Evolutionary conservation across 164 flowering plant genomes (phyloP).

Genomic region (Malania oleifera): DNA sequence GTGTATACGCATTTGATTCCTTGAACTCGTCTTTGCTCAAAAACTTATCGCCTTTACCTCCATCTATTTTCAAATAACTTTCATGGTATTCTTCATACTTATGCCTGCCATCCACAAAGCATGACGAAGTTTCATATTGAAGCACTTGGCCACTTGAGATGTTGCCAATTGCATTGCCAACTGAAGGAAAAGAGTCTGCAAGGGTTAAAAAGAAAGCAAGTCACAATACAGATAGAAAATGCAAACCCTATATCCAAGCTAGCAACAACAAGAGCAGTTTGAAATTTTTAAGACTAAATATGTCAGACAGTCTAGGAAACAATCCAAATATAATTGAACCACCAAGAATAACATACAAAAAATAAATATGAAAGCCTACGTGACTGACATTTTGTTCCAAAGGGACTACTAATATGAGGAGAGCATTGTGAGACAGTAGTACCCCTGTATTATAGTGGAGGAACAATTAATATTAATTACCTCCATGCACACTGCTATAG

Average conservation of each 20-base stretch:
- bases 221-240: too few relatives aligned
- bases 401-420: too few relatives aligned
- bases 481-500: conserved; percentile 83
- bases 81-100: conserved; percentile 61
- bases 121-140: conserved; percentile 73
- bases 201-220: neutral
- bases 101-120: conserved; percentile 45
- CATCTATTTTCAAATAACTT: conserved; percentile 59
- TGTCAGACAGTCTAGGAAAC: too few relatives aligned
- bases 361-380: too few relatives aligned
- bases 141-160: conserved; percentile 56
- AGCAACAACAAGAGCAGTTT: too few relatives aligned
- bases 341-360: too few relatives aligned
- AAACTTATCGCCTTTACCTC: conserved; percentile 36
- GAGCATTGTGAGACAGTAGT: too few relatives aligned
- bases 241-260: too few relatives aligned
- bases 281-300: too few relatives aligned
- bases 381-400: neutral
- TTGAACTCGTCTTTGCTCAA: conserved; percentile 30
- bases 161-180: conserved; percentile 33
- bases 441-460: neutral
- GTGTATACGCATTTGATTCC: conserved; percentile 29
- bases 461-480: conserved; percentile 29
- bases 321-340: too few relatives aligned
- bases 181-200: conserved; percentile 47